A percentile compares a stretch with the other conserved stretches of the same genome.
These are phyloP conservation scores for Erodium moschatum DNA, from an alignment of 441 rosid species.

Conservation along the genomic window DNA sequence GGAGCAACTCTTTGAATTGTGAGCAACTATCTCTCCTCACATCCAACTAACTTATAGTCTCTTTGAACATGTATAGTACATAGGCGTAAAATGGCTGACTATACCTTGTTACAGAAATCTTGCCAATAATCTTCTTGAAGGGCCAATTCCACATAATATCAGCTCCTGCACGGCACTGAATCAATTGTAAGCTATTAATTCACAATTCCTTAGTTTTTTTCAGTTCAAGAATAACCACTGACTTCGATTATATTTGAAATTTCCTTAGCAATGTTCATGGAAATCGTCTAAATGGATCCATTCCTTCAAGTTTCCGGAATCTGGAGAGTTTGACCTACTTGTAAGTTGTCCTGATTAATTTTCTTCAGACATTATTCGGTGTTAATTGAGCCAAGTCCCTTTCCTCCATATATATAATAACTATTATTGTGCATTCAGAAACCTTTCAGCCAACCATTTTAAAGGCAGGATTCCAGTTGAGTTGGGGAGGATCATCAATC, in stretches of 20 bases:
- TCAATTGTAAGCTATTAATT: constrained; percentile 50
- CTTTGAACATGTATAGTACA: background rate
- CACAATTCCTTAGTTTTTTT: background rate
- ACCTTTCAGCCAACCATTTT: constrained; percentile 67
- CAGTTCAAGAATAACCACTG: background rate
- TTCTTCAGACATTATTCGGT: background rate
- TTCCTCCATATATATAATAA: background rate
- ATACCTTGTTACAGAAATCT: constrained; percentile 54
- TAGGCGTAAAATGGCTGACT: background rate
- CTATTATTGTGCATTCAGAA: constrained; percentile 32
- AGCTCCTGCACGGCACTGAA: constrained; percentile 76
- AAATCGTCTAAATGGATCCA: constrained; percentile 57
- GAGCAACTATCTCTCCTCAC: constrained; percentile 16
- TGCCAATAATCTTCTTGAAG: constrained; percentile 66
- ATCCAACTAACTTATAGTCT: background rate
- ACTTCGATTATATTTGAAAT: background rate
- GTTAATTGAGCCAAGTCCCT: background rate
- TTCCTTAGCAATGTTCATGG: constrained; percentile 65
- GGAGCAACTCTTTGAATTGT: constrained; percentile 88
- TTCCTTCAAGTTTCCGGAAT: constrained; percentile 56
- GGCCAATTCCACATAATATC: constrained; percentile 68
- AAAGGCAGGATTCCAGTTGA: constrained; percentile 64
- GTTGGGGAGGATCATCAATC: constrained; percentile 76
- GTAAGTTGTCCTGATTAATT: constrained; percentile 36
- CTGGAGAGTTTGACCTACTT: constrained; percentile 76